Percentiles rank a stretch among this genome's conserved stretches.
Conservation (phyloP, 768 basidiomycete genomes). For the Tulasnella sp. region DNA sequence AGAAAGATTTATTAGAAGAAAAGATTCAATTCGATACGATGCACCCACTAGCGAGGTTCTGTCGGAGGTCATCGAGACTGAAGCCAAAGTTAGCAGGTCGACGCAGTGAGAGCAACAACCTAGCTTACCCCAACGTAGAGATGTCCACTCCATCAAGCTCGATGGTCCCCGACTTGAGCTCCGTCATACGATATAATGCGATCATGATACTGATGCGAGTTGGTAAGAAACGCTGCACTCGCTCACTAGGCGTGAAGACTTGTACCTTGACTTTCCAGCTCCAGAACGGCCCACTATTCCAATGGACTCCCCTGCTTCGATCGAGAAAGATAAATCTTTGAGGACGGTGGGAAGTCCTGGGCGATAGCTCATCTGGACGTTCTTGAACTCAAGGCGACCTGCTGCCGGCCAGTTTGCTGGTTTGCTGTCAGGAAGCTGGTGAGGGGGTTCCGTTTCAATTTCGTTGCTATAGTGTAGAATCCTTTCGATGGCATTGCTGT, state of each 20-base stretch:
- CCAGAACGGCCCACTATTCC: slow-evolving; percentile 54
- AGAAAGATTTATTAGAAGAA: neutral
- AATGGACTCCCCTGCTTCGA: slow-evolving; percentile 77
- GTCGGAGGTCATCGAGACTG: neutral
- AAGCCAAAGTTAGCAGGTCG: neutral
- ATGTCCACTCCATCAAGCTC: slow-evolving; percentile 77
- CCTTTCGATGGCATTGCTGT: slow-evolving; percentile 56
- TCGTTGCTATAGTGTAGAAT: slow-evolving; percentile 75
- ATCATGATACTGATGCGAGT: slow-evolving; percentile 52
- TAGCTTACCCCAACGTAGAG: slow-evolving; percentile 53
- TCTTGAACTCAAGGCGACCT: slow-evolving; percentile 64
- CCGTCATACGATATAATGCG: slow-evolving; percentile 77
- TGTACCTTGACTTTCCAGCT: slow-evolving; percentile 60
- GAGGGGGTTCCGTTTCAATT: slow-evolving; percentile 51
- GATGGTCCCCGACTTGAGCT: slow-evolving; percentile 66
- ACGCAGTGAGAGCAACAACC: neutral
- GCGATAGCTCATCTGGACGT: slow-evolving; percentile 74
- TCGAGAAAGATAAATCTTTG: slow-evolving; percentile 66
- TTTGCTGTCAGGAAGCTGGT: slow-evolving; percentile 36
- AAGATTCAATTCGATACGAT: neutral
- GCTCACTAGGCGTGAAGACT: neutral
- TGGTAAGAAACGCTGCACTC: neutral
- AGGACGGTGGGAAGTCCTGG: slow-evolving; percentile 83
- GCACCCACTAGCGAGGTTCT: neutral
- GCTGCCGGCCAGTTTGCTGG: slow-evolving; percentile 50